A percentile compares a stretch with the other conserved stretches of the same genome.
Conservation (phyloP, 805 yeast species). For the Suhomyces faveliae region DNA sequence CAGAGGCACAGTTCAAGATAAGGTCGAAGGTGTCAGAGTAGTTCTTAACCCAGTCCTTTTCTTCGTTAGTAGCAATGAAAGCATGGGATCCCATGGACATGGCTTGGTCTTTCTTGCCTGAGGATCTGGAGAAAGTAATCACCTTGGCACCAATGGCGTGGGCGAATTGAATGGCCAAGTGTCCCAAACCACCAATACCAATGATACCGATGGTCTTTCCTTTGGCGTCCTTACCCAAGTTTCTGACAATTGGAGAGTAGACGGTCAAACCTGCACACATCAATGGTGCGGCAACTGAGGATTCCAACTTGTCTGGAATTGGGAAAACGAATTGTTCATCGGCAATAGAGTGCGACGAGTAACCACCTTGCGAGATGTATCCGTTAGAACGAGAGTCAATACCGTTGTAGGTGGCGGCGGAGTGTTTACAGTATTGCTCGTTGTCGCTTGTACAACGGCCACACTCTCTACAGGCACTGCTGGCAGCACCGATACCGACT, state of each 20-base stretch:
- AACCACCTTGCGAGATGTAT: constrained; percentile 68
- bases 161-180: constrained; percentile 55
- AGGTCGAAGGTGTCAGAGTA: constrained; percentile 44
- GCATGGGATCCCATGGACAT: constrained; percentile 51
- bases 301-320: constrained; percentile 49
- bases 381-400: constrained; percentile 24
- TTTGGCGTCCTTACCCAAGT: constrained; percentile 31
- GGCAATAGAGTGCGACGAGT: constrained; percentile 63
- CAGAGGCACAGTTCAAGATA: constrained; percentile 53
- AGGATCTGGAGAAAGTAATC: constrained; percentile 52
- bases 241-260: constrained; percentile 61
- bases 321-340: constrained; percentile 63
- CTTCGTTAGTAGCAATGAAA: constrained; percentile 54
- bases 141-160: constrained; percentile 62
- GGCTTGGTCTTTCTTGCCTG: constrained; percentile 49
- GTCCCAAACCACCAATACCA: constrained; percentile 60
- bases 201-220: constrained; percentile 53
- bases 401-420: constrained; percentile 23
- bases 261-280: constrained; percentile 78
- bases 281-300: constrained; percentile 65
- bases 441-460: constrained; percentile 20
- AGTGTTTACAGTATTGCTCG: constrained; percentile 37
- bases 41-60: constrained; percentile 38
- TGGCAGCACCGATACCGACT: constrained; percentile 79
- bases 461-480: constrained; percentile 50